A percentile compares a stretch with the other conserved stretches of the same genome.
Conservation (phyloP, 495 filamentous ascomycete genomes). For the Podospora anserina region DNA sequence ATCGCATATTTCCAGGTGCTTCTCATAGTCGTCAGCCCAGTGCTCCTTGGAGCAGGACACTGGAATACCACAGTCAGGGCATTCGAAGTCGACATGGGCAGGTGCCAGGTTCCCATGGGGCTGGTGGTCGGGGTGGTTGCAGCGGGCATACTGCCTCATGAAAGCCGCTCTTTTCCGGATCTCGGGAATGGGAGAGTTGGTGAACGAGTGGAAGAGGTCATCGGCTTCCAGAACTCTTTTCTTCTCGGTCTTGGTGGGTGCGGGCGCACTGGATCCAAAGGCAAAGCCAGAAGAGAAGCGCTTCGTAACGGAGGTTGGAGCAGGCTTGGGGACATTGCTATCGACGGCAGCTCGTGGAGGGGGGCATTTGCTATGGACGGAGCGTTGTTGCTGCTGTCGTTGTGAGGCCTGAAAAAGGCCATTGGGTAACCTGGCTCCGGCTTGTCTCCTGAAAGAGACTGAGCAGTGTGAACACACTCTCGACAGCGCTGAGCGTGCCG, state of each 20-base stretch:
- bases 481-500: constrained; percentile 31
- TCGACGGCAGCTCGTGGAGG: constrained; percentile 3
- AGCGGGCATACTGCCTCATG: constrained; percentile 86
- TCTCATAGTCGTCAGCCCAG: constrained; percentile 91
- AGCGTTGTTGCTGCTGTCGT: constrained; percentile 19
- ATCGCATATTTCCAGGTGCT: constrained; percentile 89
- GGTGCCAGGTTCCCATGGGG: constrained; percentile 58
- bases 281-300: constrained; percentile 23
- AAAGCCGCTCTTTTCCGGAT: constrained; percentile 82
- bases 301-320: constrained; percentile 13
- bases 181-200: constrained; percentile 76
- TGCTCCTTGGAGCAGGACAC: constrained; percentile 90
- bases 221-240: constrained; percentile 60
- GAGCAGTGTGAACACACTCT: constrained; percentile 33
- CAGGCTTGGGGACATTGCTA: neutral
- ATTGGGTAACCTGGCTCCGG: constrained; percentile 15
- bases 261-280: constrained; percentile 9
- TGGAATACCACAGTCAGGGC: constrained; percentile 92
- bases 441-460: constrained; percentile 17
- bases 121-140: constrained; percentile 81
- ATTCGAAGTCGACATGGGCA: constrained; percentile 84
- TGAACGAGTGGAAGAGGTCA: constrained; percentile 90
- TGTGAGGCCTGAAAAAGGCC: constrained; percentile 21
- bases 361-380: constrained; percentile 20
- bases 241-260: constrained; percentile 1